Evolutionary conservation across 2,329 filamentous ascomycete genomes (phyloP).

Genomic region (Dothideomycetidae sp.): DNA sequence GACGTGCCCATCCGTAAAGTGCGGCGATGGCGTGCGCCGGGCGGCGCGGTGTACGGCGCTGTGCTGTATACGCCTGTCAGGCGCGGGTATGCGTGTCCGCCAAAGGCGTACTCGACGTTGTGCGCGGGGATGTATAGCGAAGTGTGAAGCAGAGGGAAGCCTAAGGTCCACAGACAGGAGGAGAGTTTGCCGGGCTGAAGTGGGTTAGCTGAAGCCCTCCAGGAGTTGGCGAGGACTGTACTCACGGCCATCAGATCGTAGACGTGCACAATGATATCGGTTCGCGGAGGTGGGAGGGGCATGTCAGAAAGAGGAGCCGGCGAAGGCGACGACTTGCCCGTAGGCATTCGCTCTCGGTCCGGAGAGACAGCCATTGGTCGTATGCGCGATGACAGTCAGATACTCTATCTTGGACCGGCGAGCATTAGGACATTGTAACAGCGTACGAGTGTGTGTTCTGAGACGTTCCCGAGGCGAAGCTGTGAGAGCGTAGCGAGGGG

Average conservation of each 20-base stretch:
- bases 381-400: too few species aligned
- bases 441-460: too few species aligned
- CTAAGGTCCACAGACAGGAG: constrained; percentile 63
- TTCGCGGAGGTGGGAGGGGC: constrained; percentile 11
- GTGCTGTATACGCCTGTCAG: constrained; percentile 66
- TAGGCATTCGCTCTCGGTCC: too few species aligned
- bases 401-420: too few species aligned
- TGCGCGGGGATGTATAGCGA: constrained; percentile 57
- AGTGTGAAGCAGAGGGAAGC: constrained; percentile 65
- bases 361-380: too few species aligned
- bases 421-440: too few species aligned
- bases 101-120: constrained; percentile 70
- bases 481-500: too few species aligned
- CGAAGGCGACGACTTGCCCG: constrained; percentile 1
- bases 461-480: too few species aligned
- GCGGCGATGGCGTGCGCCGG: constrained; percentile 60
- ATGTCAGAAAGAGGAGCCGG: constrained; percentile 4
- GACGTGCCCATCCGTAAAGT: constrained; percentile 64
- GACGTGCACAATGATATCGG: constrained; percentile 24
- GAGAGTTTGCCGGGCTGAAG: constrained; percentile 56
- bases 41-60: constrained; percentile 57
- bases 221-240: background rate
- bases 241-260: constrained; percentile 25
- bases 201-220: constrained; percentile 8
- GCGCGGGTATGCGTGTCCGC: constrained; percentile 57